Conservation (phyloP, 805 yeast species). For the Teunomyces aglyptinius region DNA sequence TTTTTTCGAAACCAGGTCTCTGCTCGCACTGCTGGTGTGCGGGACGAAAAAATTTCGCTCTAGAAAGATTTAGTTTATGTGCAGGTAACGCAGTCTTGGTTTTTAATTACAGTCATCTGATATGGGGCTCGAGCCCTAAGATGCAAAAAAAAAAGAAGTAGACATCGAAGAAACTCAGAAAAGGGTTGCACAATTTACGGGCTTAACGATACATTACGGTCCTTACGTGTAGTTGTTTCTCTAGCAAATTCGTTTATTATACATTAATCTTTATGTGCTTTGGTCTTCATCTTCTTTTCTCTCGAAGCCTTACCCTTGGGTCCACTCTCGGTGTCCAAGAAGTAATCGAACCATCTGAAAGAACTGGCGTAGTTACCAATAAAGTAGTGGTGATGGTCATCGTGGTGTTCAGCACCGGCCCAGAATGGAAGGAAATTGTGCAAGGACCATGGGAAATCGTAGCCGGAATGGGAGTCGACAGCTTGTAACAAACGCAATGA, state of each 20-base stretch:
- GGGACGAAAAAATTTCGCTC: slow-evolving; percentile 3
- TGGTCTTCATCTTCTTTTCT: slow-evolving; percentile 41
- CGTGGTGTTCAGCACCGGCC: slow-evolving; percentile 68
- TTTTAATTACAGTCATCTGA: background rate
- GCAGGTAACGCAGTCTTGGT: slow-evolving; percentile 2
- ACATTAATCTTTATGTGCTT: slow-evolving; percentile 26
- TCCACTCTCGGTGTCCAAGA: slow-evolving; percentile 55
- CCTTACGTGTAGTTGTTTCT: background rate
- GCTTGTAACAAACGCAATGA: slow-evolving; percentile 54
- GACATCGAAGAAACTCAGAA: no score
- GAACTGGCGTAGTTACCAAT: slow-evolving; percentile 59
- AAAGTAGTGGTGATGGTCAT: slow-evolving; percentile 58
- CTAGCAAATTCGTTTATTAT: background rate
- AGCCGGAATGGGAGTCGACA: slow-evolving; percentile 61
- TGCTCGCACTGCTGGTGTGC: slow-evolving; percentile 3
- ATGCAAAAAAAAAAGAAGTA: background rate
- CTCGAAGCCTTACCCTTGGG: slow-evolving; percentile 49
- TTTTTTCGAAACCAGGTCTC: slow-evolving; percentile 7
- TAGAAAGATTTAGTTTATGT: slow-evolving; percentile 3
- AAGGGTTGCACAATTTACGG: no score
- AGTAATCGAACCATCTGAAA: slow-evolving; percentile 58
- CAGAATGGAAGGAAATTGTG: slow-evolving; percentile 57
- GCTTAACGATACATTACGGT: no score
- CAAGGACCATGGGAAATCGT: slow-evolving; percentile 61
- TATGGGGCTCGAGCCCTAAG: slow-evolving; percentile 6